Conservation (phyloP, 768 basidiomycete species). For the Tubosaeta sp. region DNA sequence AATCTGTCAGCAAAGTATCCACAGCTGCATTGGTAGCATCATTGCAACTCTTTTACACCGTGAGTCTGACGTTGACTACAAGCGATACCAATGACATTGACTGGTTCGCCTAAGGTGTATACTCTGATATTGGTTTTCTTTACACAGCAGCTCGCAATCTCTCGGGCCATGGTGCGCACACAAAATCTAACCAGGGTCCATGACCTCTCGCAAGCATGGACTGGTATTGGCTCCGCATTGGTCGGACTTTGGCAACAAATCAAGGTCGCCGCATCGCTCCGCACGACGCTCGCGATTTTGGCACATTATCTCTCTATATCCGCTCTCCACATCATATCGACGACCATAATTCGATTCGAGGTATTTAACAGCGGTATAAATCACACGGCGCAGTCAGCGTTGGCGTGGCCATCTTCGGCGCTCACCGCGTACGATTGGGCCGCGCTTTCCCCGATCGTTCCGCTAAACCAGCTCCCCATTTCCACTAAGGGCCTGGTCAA, state of each 20-base stretch:
- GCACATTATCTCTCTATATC: neutral
- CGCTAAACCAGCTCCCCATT: neutral
- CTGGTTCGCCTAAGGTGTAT: neutral
- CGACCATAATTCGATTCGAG: neutral
- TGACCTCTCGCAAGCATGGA: no score
- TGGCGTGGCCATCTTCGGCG: no score
- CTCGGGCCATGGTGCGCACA: no score
- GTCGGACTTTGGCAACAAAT: no score
- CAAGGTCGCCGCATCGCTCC: neutral
- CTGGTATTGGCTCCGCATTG: no score
- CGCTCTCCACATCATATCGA: neutral
- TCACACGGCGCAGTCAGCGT: neutral
- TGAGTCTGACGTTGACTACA: neutral
- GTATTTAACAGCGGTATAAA: neutral
- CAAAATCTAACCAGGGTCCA: no score
- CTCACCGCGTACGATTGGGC: no score
- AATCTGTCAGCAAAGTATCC: neutral
- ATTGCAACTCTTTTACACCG: neutral
- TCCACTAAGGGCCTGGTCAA: neutral
- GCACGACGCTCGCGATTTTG: neutral
- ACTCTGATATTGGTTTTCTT: neutral
- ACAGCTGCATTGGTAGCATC: neutral
- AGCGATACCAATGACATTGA: neutral
- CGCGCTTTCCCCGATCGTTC: neutral
- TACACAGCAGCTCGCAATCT: no score